Evolutionary conservation across 805 yeast species (phyloP).

Genomic region (Zygotorulaspora chibaensis): DNA sequence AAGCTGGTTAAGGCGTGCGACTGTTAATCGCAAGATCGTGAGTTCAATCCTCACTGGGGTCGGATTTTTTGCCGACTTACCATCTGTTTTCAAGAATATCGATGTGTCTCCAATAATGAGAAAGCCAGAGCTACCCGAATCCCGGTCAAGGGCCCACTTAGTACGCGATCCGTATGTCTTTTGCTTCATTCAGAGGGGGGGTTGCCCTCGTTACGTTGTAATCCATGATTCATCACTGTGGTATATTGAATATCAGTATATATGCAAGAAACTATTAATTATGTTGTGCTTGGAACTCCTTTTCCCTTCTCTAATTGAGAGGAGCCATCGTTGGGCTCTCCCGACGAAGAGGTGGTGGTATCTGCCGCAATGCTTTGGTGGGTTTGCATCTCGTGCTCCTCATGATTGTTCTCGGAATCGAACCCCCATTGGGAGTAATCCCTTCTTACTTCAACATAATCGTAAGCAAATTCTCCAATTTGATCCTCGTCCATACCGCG

Average conservation of each 20-base stretch:
- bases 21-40: conserved; percentile 63
- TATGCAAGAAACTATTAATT: no score
- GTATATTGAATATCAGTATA: no score
- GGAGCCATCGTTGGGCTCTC: conserved; percentile 5
- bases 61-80: conserved; percentile 24
- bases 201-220: no score
- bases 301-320: conserved; percentile 2
- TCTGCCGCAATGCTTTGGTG: conserved; percentile 6
- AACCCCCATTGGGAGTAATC: conserved; percentile 61
- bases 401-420: conserved; percentile 15
- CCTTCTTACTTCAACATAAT: conserved; percentile 93
- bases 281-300: no score
- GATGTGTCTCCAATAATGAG: no score
- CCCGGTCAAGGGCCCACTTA: no score
- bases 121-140: no score
- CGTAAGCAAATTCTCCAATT: conserved; percentile 98
- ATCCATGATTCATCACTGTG: no score
- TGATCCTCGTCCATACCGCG: conserved; percentile 94
- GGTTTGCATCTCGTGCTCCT: conserved; percentile 1
- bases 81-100: background rate
- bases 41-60: conserved; percentile 59
- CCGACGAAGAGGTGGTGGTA: conserved; percentile 7
- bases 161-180: no score
- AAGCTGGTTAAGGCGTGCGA: conserved; percentile 61
- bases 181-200: no score